Percentiles rank a stretch among this genome's conserved stretches.
phyloP scores from a whole-genome alignment of 225 moss, liverwort and hornwort genomes.

The Bryoerythrophyllum caledonicum region DNA sequence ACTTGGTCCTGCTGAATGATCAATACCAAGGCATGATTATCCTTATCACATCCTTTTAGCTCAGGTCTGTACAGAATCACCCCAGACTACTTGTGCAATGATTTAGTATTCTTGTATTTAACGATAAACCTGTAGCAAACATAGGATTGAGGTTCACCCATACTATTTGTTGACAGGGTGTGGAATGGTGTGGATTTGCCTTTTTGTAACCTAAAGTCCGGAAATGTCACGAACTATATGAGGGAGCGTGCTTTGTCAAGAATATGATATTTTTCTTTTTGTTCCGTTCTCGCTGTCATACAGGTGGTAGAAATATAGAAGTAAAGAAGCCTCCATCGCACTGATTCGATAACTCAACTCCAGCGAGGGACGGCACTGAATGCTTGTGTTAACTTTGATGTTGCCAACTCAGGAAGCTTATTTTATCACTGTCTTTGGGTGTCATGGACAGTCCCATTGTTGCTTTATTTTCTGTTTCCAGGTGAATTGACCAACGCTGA shows the following conservation, averaged over 20 bases:
- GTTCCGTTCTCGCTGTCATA: not conserved
- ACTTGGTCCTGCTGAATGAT: conserved; percentile 78
- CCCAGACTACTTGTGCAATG: not conserved
- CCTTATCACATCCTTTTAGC: conserved; percentile 77
- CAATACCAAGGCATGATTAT: conserved; percentile 72
- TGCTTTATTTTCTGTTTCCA: conserved; percentile 13
- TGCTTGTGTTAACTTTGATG: not conserved
- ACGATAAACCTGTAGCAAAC: not conserved
- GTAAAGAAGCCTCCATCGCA: conserved; percentile 41
- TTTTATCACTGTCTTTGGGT: not conserved
- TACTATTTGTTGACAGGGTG: not conserved
- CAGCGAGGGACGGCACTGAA: conserved; percentile 41
- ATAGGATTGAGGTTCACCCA: not conserved
- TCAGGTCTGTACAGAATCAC: conserved; percentile 37
- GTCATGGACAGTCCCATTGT: not conserved
- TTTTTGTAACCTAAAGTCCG: not conserved
- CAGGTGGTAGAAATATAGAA: conserved; percentile 53
- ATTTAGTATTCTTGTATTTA: not conserved
- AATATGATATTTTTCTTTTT: not conserved
- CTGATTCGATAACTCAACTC: conserved; percentile 64
- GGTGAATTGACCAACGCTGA: conserved; percentile 51
- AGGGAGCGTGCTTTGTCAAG: not conserved
- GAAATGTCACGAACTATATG: not conserved
- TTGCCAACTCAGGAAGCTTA: not conserved
- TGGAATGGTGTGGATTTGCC: not conserved